A percentile compares a stretch with the other conserved stretches of the same genome.
Evolutionary conservation across 1,284 basidiomycete species (phyloP).

Genomic region (Meira miltonrushii): DNA sequence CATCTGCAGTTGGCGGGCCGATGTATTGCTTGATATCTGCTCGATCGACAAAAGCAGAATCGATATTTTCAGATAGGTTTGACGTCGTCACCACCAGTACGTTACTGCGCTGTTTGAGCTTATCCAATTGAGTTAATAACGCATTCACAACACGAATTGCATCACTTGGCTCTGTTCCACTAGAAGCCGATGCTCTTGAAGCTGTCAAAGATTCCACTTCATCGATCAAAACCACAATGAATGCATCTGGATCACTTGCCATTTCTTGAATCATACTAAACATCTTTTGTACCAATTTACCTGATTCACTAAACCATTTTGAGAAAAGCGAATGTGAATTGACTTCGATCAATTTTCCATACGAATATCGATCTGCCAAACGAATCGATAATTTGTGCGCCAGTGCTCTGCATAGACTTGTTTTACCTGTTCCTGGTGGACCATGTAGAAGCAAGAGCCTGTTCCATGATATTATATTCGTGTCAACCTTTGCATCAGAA

Average conservation of each 20-base stretch:
- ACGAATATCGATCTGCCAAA: conserved; percentile 76
- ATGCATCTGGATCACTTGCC: conserved; percentile 77
- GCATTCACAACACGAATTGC: conserved; percentile 96
- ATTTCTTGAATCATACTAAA: conserved; percentile 84
- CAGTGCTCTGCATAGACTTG: conserved; percentile 84
- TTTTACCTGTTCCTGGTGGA: conserved; percentile 96
- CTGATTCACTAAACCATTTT: conserved; percentile 81
- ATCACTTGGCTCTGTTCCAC: conserved; percentile 89
- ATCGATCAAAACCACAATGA: conserved; percentile 92
- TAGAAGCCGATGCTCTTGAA: conserved; percentile 85
- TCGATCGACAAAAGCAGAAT: conserved; percentile 91
- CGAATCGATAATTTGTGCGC: conserved; percentile 93
- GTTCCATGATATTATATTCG: conserved; percentile 91
- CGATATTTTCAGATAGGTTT: conserved; percentile 89
- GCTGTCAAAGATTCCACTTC: conserved; percentile 95
- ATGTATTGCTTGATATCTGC: conserved; percentile 95
- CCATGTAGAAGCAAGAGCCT: conserved; percentile 85
- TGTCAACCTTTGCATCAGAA: conserved; percentile 80
- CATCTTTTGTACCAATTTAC: conserved; percentile 90
- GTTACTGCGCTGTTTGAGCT: conserved; percentile 84
- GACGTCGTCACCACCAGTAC: conserved; percentile 94
- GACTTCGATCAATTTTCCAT: conserved; percentile 86
- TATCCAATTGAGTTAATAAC: conserved; percentile 87
- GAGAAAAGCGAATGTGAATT: conserved; percentile 59
- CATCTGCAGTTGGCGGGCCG: conserved; percentile 79